Evolutionary conservation across 2,329 filamentous ascomycete genomes (phyloP), one percentile per base, ranked within the genome.

Genomic region (Hymenoscyphus linearis): DNA sequence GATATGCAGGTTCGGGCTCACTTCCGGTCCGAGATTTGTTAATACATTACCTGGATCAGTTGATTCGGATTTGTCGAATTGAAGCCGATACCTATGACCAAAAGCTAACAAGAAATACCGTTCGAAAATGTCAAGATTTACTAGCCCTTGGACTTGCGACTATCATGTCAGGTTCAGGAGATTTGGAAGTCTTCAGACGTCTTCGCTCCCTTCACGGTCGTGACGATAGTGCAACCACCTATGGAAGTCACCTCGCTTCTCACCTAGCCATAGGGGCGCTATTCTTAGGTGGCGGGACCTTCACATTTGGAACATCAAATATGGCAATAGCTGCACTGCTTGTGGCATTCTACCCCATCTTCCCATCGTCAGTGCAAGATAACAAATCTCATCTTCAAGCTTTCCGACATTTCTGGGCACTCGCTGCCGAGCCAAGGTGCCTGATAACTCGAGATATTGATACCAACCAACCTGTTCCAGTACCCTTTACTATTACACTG

Each of bases 141-240:
- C 76, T 97, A 12, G 91, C 91, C 0, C 79, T 99, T 5, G 89
- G 92, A 5, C 85, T 86, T 25, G 87, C 95, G 0, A 91, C 89
- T 1, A 91, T 98, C 57, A 98, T 98, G 93, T 92, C 96, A 5
- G 95, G 95, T 31, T 96, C 92, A 0, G 95, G 96, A 44, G 96
- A 99, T 71, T 78, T 99, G 22, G 77, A 84, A 2, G 87, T 96
- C 1, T 89, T 98, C 69, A 87, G 95, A 25, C 87, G 93, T 14
- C 81, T 99, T 35, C 88, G 95, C 16, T 86, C 90, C 16, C 83
- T 99, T 44, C 96, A 99, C 73, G 93, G 93, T 25, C 87, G 93
- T 16, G 86, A 93, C 58, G 90, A 96, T 61, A 78, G 83, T 1
- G 90, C 95, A 40, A 93, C 89, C 0, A 88, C 93, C 0, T 99